Evolutionary conservation across 2,329 filamentous ascomycete species (phyloP).

Genomic region (Nemania diffusa): DNA sequence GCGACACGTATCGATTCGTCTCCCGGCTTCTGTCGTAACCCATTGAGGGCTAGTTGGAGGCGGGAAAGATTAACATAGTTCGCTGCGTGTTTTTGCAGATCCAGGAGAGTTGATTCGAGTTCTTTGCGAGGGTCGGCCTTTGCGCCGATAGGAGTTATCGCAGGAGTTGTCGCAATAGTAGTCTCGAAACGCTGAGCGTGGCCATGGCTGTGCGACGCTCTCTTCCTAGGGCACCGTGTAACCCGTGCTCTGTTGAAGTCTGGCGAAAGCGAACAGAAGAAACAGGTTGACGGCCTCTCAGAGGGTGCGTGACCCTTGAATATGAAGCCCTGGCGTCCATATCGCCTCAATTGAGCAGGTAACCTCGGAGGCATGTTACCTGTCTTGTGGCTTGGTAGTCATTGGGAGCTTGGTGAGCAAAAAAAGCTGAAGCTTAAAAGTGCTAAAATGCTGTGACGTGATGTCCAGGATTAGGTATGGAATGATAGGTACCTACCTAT

Average conservation of each 20-base stretch:
- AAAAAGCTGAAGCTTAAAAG: constrained; percentile 20
- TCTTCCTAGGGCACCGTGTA: constrained; percentile 40
- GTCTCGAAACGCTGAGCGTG: constrained; percentile 42
- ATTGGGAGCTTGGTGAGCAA: constrained; percentile 16
- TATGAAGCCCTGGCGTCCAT: constrained; percentile 39
- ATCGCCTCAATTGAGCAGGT: constrained; percentile 47
- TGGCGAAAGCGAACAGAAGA: constrained; percentile 47
- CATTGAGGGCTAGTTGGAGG: constrained; percentile 75
- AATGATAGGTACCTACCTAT: too few species aligned
- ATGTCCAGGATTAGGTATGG: background rate
- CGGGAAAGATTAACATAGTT: constrained; percentile 74
- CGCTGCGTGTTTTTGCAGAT: constrained; percentile 69
- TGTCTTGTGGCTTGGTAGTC: constrained; percentile 5
- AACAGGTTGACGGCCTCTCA: constrained; percentile 42
- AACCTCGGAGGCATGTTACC: constrained; percentile 38
- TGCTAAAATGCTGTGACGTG: constrained; percentile 29
- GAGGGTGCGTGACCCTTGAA: constrained; percentile 15
- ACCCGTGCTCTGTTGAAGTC: constrained; percentile 23
- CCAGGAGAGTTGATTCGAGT: constrained; percentile 67
- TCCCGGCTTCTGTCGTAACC: constrained; percentile 66
- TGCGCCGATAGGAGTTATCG: too few species aligned
- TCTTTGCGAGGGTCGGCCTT: constrained; percentile 55
- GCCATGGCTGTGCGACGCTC: constrained; percentile 35
- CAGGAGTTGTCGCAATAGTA: constrained; percentile 34
- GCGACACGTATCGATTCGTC: constrained; percentile 69